Evolutionary conservation across 2,329 filamentous ascomycete species (phyloP).

Genomic region (Berkeleyomyces basicola): DNA sequence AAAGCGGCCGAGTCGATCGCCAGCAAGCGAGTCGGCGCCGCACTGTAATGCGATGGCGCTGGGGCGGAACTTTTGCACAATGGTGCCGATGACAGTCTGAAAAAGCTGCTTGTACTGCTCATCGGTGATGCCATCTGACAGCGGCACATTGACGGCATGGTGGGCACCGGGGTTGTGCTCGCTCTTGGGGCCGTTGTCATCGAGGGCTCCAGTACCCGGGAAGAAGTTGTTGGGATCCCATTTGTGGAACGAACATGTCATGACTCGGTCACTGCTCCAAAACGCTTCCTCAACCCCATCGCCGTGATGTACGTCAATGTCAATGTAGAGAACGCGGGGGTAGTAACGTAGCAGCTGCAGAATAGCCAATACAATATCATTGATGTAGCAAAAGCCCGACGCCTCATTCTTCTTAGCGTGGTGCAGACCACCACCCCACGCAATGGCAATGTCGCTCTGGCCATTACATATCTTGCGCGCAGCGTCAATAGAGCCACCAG

Average conservation of each 20-base stretch:
- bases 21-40: constrained; percentile 84
- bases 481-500: constrained; percentile 78
- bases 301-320: constrained; percentile 84
- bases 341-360: constrained; percentile 70
- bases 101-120: constrained; percentile 78
- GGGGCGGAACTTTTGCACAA: constrained; percentile 72
- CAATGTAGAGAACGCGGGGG: constrained; percentile 80
- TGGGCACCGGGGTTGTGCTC: constrained; percentile 77
- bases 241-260: constrained; percentile 93
- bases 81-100: constrained; percentile 59
- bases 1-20: constrained; percentile 85
- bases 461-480: constrained; percentile 73
- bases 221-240: constrained; percentile 77
- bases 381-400: constrained; percentile 96
- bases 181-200: constrained; percentile 69
- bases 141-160: constrained; percentile 77
- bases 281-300: constrained; percentile 87
- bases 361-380: constrained; percentile 91
- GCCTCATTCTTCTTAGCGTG: constrained; percentile 92
- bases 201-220: constrained; percentile 73
- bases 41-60: constrained; percentile 88
- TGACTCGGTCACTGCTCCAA: constrained; percentile 73
- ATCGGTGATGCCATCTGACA: constrained; percentile 83
- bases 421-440: constrained; percentile 92
- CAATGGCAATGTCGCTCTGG: constrained; percentile 89